Evolutionary conservation across 305 asterid species (phyloP).

Genomic region (Euphrasia arctica): DNA sequence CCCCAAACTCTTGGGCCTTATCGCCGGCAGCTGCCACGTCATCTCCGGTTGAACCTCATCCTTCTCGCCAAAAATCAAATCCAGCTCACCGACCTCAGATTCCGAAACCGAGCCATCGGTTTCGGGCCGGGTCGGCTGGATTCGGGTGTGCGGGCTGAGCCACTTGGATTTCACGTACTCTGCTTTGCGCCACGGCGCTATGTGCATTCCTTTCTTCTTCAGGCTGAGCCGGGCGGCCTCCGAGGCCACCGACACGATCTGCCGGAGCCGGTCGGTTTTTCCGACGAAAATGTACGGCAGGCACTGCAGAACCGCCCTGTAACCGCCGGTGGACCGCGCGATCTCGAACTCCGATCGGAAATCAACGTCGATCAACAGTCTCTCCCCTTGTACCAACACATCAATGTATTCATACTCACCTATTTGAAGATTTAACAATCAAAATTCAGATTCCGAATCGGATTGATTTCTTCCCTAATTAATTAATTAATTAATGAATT

Average conservation of each 20-base stretch:
- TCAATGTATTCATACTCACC: conserved; percentile 91
- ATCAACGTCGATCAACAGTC: conserved; percentile 74
- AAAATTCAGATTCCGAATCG: not conserved
- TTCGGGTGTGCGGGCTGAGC: conserved; percentile 67
- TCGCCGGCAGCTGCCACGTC: conserved; percentile 86
- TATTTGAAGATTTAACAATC: not conserved
- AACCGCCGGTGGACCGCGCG: conserved; percentile 76
- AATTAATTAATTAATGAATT: not conserved
- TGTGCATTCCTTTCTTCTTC: conserved; percentile 91
- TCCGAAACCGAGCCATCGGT: conserved; percentile 26
- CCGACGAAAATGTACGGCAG: conserved; percentile 83
- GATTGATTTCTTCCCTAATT: no score
- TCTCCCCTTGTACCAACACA: conserved; percentile 63
- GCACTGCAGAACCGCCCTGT: conserved; percentile 55
- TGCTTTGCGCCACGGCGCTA: conserved; percentile 92
- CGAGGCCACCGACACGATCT: conserved; percentile 69
- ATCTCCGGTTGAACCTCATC: conserved; percentile 30
- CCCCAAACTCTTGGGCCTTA: conserved; percentile 58
- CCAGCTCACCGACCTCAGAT: conserved; percentile 48
- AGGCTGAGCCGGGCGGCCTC: conserved; percentile 78
- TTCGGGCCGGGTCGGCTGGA: conserved; percentile 30
- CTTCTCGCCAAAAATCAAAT: conserved; percentile 59
- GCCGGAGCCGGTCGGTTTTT: conserved; percentile 68
- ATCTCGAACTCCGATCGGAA: conserved; percentile 93
- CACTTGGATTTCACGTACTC: conserved; percentile 85